Percentiles rank a stretch among this genome's conserved stretches.
Evolutionary conservation across 176 grass and related monocot species (phyloP).

Genomic region (Rhynchospora pubera): DNA sequence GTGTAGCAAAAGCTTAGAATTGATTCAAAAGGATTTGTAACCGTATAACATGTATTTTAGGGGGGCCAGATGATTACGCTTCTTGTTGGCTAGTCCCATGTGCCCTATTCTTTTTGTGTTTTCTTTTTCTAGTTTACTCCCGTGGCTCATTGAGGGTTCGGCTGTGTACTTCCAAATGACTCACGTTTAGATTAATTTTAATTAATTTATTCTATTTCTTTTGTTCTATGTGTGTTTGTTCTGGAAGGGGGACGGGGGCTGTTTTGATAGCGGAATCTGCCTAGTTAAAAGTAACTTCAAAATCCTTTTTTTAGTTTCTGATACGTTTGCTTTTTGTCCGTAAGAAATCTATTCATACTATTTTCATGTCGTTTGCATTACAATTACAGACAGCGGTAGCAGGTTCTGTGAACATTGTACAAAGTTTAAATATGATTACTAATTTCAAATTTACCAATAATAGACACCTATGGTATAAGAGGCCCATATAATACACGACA

Average conservation of each 20-base stretch:
- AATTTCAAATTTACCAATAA: not conserved
- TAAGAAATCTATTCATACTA: not conserved
- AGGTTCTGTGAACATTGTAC: not conserved
- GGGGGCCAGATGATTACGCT: slow-evolving; percentile 7
- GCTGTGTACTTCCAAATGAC: not conserved
- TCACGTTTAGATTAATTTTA: slow-evolving; percentile 14
- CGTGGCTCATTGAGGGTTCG: not conserved
- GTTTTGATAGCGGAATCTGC: not conserved
- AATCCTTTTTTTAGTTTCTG: not conserved
- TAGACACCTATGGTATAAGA: not conserved
- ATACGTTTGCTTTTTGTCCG: not conserved
- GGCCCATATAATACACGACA: slow-evolving; percentile 14
- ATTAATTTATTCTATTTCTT: not conserved
- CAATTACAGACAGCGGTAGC: not conserved
- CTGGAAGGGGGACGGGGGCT: too few relatives aligned
- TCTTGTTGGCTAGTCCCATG: slow-evolving; percentile 4
- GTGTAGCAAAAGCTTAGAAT: slow-evolving; percentile 26
- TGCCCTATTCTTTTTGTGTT: not conserved
- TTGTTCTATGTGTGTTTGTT: not conserved
- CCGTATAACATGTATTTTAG: slow-evolving; percentile 21
- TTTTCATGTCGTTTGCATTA: not conserved
- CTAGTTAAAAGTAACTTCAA: not conserved
- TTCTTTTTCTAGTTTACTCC: not conserved
- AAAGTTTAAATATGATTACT: not conserved
- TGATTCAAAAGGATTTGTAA: slow-evolving; percentile 19